These are phyloP conservation scores for Brasilioporus rufonigricans DNA, from an alignment of 768 basidiomycete genomes.

Conservation along the genomic window DNA sequence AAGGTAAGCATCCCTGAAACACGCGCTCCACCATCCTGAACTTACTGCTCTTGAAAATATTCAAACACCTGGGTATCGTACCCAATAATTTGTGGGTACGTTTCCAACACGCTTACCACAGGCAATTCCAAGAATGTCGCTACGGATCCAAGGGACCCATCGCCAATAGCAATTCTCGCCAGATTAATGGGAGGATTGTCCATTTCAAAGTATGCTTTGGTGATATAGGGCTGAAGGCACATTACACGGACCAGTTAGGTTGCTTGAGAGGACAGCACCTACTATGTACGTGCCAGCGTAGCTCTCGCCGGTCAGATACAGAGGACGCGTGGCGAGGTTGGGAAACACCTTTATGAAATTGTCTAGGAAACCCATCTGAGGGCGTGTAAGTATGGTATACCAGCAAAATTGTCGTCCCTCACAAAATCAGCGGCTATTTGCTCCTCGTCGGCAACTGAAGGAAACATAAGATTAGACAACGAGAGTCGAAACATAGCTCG, in stretches of 20 bases:
- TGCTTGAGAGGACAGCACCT: slow-evolving; percentile 52
- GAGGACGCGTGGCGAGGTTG: slow-evolving; percentile 57
- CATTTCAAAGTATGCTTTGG: slow-evolving; percentile 64
- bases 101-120: slow-evolving; percentile 60
- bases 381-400: neutral
- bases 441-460: slow-evolving; percentile 56
- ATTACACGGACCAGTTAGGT: neutral
- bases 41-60: slow-evolving; percentile 67
- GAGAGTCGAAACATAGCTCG: neutral
- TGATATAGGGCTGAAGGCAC: slow-evolving; percentile 64
- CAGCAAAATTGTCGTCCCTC: slow-evolving; percentile 16
- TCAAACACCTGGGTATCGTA: slow-evolving; percentile 64
- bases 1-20: neutral
- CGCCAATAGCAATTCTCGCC: slow-evolving; percentile 66
- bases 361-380: slow-evolving; percentile 63
- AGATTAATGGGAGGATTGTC: slow-evolving; percentile 63
- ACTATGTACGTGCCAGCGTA: slow-evolving; percentile 72
- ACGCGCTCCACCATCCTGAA: neutral
- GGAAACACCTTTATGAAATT: slow-evolving; percentile 78
- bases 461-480: neutral
- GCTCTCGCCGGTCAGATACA: slow-evolving; percentile 69
- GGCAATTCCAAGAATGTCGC: slow-evolving; percentile 52
- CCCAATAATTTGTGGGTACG: slow-evolving; percentile 72
- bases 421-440: slow-evolving; percentile 52
- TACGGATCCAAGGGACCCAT: slow-evolving; percentile 54